Evolutionary conservation across 2,329 filamentous ascomycete genomes (phyloP).

Genomic region (Colletotrichum sp.): DNA sequence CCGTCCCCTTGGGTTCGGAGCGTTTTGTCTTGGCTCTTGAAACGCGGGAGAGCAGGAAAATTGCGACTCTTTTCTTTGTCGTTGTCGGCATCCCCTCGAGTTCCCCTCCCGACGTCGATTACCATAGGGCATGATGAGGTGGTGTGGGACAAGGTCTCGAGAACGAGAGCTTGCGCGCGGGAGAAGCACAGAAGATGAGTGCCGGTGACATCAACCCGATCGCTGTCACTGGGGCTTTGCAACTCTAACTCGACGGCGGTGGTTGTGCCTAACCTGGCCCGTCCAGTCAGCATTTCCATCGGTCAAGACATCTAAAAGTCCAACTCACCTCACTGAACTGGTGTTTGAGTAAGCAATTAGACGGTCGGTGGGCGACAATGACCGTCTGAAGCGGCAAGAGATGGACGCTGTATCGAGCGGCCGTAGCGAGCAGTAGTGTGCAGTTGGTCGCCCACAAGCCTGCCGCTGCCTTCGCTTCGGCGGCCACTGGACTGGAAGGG

Average conservation of each 20-base stretch:
- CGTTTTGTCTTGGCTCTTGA: slow-evolving; percentile 21
- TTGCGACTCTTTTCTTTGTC: background rate
- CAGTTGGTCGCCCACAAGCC: background rate
- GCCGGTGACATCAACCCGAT: background rate
- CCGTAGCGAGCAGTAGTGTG: background rate
- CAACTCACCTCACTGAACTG: background rate
- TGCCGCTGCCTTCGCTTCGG: background rate
- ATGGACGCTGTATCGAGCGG: background rate
- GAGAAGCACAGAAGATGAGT: background rate
- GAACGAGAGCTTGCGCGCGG: background rate
- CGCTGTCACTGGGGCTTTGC: background rate
- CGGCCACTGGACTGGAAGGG: background rate
- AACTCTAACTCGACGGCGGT: background rate
- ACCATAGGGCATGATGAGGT: background rate
- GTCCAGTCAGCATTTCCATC: background rate
- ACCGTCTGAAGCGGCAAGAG: background rate
- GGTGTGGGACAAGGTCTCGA: background rate
- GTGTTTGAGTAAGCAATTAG: background rate
- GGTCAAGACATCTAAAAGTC: background rate
- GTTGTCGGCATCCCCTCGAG: background rate
- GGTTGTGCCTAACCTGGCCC: background rate
- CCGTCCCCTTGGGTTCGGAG: slow-evolving; percentile 3
- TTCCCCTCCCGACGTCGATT: background rate
- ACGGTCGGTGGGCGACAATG: background rate
- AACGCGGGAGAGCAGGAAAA: slow-evolving; percentile 2